A percentile compares a stretch with the other conserved stretches of the same genome.
Evolutionary conservation across 257 asterid genomes (phyloP).

Genomic region (Scutellaria galericulata): DNA sequence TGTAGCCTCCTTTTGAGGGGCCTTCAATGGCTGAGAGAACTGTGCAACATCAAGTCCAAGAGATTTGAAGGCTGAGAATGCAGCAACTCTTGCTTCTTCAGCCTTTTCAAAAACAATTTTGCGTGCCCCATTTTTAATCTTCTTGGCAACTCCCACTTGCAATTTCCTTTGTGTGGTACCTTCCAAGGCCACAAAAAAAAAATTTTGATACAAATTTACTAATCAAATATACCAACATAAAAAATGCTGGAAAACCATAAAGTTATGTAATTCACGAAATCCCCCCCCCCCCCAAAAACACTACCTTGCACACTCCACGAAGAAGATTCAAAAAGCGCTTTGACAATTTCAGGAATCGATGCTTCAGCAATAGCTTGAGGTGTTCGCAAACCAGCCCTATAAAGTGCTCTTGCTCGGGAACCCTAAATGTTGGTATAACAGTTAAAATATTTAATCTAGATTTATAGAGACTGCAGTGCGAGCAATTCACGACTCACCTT

Average conservation of each 20-base stretch:
- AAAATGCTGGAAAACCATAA: slow-evolving; percentile 8
- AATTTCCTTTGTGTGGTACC: slow-evolving; percentile 70
- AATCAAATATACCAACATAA: background rate
- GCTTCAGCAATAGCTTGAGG: slow-evolving; percentile 98
- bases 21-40: slow-evolving; percentile 60
- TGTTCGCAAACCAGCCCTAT: slow-evolving; percentile 92
- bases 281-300: background rate
- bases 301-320: slow-evolving; percentile 81
- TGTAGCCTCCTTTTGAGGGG: slow-evolving; percentile 49
- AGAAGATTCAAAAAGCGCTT: slow-evolving; percentile 90
- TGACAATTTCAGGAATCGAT: slow-evolving; percentile 80
- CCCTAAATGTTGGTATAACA: slow-evolving; percentile 58
- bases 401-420: slow-evolving; percentile 98
- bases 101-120: slow-evolving; percentile 94
- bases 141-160: slow-evolving; percentile 85
- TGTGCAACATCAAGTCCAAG: slow-evolving; percentile 81
- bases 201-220: slow-evolving; percentile 24
- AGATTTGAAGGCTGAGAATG: slow-evolving; percentile 90
- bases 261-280: background rate
- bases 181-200: slow-evolving; percentile 40
- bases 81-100: slow-evolving; percentile 96
- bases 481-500: slow-evolving; percentile 57
- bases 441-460: slow-evolving; percentile 36
- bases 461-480: slow-evolving; percentile 26
- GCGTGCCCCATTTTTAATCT: slow-evolving; percentile 94